Evolutionary conservation across 371 early-diverging fungal genomes (phyloP).

Genomic region (Mortierella sp.): DNA sequence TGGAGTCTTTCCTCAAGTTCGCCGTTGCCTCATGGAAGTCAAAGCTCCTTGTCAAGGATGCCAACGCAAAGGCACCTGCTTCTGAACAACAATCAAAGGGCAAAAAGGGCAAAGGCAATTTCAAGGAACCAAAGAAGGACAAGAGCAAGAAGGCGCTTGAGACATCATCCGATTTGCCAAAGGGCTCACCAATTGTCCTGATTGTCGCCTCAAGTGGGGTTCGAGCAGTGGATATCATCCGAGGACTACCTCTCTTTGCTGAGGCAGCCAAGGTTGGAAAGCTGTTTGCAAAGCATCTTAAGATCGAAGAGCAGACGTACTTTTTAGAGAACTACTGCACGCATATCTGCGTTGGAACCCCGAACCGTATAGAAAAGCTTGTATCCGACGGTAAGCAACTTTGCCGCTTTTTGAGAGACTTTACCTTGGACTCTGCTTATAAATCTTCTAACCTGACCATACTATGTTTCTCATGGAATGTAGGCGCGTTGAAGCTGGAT

Average conservation of each 20-base stretch:
- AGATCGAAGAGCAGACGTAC: conserved; percentile 77
- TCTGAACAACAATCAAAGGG: conserved; percentile 6
- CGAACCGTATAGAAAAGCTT: conserved; percentile 80
- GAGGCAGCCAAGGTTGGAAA: conserved; percentile 75
- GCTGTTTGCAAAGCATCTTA: conserved; percentile 89
- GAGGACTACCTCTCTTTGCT: conserved; percentile 55
- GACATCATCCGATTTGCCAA: conserved; percentile 57
- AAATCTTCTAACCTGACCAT: not conserved
- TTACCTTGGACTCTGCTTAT: not conserved
- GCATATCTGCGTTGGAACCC: conserved; percentile 85
- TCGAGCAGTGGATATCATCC: conserved; percentile 76
- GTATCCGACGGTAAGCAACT: conserved; percentile 62
- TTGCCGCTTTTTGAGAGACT: not conserved
- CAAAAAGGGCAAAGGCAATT: conserved; percentile 5
- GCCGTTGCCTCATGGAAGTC: conserved; percentile 56
- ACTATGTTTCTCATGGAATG: not conserved
- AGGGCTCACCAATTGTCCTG: conserved; percentile 72
- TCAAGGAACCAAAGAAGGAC: conserved; percentile 53
- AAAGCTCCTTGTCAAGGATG: conserved; percentile 44
- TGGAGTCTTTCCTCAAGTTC: conserved; percentile 69
- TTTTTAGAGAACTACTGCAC: conserved; percentile 67
- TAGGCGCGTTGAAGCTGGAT: conserved; percentile 70
- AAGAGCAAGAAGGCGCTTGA: conserved; percentile 59
- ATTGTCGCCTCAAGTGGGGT: conserved; percentile 82
- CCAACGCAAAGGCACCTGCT: conserved; percentile 14